Base-by-base conservation (phyloP, 2,329 filamentous ascomycete genomes). In the Aspergillus tubingensis region DNA sequence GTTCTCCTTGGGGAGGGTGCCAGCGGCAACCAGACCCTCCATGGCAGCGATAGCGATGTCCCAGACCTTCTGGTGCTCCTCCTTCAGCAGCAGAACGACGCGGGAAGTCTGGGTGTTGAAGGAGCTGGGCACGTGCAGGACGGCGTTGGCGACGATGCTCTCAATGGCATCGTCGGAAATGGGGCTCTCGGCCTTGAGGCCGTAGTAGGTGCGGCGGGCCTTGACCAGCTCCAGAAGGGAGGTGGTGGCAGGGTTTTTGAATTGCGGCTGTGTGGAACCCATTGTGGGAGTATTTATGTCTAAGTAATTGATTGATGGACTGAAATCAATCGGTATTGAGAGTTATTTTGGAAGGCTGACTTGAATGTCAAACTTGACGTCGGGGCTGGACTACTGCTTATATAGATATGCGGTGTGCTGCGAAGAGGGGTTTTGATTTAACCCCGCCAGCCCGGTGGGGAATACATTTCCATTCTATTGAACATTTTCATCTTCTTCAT, bases 51-150 rank as follows among this genome's bases (percentile, higher is more conserved):
- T 81, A 61, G 88, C 83, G 62, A 92, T 83, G 73, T 91, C 87
- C 92, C 92, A 96, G 71, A 96, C 86, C 83, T 91, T 91, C 71
- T 92, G 86, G 82, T 96, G 92, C 77, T 96, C 90, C 67, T 86
- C 86, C 74, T 89, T 90, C 71, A 94, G 83, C 59, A 96, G 86
- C 57, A 96, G 84, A 47, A 96, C 85, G 59, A 89, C 80, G 62
- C 93, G 88, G 69, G 90, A 88, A 68, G 86, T 87, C 82, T 96
- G 92, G 49, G 86, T 89, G 86, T 96, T 96, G 88, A 96, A 96
- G 67, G 88, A 88, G 55, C 85, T 89, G 54, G 92, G 92, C 1
- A 88, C 83, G 74, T 91, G 83, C 58, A 86, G 82, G 66, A 94
- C 79, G 49, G 86, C 81, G 49, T 70, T 65, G 43, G 66, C 54